phyloP scores from a whole-genome alignment of 2,329 filamentous ascomycete genomes.

The Ustulina deusta region DNA sequence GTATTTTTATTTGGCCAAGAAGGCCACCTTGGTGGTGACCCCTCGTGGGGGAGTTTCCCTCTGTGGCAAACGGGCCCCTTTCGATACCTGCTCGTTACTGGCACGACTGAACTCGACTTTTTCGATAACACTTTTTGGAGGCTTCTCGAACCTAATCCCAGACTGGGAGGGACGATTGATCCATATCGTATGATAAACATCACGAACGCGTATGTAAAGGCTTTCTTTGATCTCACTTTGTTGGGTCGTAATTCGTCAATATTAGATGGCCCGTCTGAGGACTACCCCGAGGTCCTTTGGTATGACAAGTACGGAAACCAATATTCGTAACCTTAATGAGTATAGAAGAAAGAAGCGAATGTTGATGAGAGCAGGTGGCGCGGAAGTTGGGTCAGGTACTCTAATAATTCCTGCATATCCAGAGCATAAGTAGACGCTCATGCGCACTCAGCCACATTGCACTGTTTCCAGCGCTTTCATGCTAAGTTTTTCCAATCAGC shows the following conservation, averaged over 20 bases:
- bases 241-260: conserved; percentile 28
- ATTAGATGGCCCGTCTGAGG: conserved; percentile 30
- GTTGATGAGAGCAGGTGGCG: no score
- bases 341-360: no score
- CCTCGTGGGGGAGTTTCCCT: conserved; percentile 41
- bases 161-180: conserved; percentile 29
- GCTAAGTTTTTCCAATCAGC: no score
- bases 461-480: no score
- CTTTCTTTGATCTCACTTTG: conserved; percentile 40
- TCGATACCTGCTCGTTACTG: conserved; percentile 39
- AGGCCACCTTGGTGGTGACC: conserved; percentile 30
- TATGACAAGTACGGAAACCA: conserved; percentile 20
- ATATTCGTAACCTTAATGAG: not conserved
- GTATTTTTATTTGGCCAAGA: conserved; percentile 42
- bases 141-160: conserved; percentile 15
- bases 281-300: conserved; percentile 23
- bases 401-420: no score
- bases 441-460: no score
- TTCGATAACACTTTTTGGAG: conserved; percentile 46
- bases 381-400: no score
- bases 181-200: conserved; percentile 25
- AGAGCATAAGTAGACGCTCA: no score
- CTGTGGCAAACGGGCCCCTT: conserved; percentile 41
- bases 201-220: conserved; percentile 38
- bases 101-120: conserved; percentile 43